Percentiles rank a stretch among this genome's conserved stretches.
Conservation (phyloP, 2,329 filamentous ascomycete genomes). For the Fusarium irregulare region DNA sequence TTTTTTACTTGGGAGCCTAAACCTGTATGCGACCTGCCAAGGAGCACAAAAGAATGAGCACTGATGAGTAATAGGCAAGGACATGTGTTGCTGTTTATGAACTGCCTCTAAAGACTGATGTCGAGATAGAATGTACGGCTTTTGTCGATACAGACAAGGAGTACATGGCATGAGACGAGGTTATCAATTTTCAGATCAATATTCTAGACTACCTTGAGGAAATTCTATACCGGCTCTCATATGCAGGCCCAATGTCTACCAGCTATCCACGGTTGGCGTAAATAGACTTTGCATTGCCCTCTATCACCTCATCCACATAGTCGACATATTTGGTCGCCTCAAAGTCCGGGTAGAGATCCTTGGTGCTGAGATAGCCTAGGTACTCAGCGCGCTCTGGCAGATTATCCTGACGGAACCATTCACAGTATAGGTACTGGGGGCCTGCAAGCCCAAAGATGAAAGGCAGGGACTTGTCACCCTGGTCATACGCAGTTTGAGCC, state of each 20-base stretch:
- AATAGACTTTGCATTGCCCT: conserved; percentile 15
- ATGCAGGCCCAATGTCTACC: neutral
- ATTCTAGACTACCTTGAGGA: neutral
- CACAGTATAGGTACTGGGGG: conserved; percentile 29
- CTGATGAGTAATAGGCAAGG: too few relatives aligned
- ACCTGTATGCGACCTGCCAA: too few relatives aligned
- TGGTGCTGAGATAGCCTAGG: conserved; percentile 25
- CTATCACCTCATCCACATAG: conserved; percentile 26
- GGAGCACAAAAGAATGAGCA: too few relatives aligned
- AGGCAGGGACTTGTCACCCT: conserved; percentile 4
- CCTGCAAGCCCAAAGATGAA: conserved; percentile 2
- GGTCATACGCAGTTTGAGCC: conserved; percentile 7
- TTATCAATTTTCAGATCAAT: neutral
- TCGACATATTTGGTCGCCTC: conserved; percentile 21
- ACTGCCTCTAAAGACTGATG: conserved; percentile 69
- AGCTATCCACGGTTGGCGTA: conserved; percentile 12
- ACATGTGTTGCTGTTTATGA: neutral
- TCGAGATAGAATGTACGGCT: conserved; percentile 78
- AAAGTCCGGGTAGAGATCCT: conserved; percentile 36
- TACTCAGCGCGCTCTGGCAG: conserved; percentile 25
- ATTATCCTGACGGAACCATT: conserved; percentile 35
- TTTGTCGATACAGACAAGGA: neutral
- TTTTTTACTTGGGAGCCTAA: too few relatives aligned
- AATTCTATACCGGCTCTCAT: neutral
- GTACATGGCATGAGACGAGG: too few relatives aligned